Evolutionary conservation across 2,329 filamentous ascomycete genomes (phyloP).

Genomic region (Coniochaeta sp.): DNA sequence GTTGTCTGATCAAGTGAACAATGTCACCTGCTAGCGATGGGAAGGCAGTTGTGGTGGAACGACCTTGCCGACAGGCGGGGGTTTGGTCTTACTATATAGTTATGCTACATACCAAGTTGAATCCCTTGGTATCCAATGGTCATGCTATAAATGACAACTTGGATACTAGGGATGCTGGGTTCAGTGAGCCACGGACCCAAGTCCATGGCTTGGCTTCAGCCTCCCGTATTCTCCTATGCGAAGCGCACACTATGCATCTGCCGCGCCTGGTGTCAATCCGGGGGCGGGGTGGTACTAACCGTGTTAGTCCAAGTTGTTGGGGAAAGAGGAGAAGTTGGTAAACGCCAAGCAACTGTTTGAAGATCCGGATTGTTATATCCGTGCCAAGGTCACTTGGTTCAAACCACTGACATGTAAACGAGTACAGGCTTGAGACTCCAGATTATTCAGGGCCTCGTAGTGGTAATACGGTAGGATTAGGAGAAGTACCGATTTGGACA

Average conservation of each 20-base stretch:
- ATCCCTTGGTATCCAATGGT: background rate
- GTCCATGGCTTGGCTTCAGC: background rate
- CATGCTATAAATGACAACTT: background rate
- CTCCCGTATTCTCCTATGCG: background rate
- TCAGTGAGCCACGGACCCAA: background rate
- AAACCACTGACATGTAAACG: too few relatives aligned
- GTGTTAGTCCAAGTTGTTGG: background rate
- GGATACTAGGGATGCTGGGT: background rate
- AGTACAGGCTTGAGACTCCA: too few relatives aligned
- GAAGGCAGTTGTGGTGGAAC: background rate
- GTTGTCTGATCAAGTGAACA: background rate
- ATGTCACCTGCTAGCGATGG: background rate
- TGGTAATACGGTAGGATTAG: too few relatives aligned
- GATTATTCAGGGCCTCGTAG: too few relatives aligned
- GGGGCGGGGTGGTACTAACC: constrained; percentile 1
- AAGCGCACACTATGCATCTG: background rate
- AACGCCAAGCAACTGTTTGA: background rate
- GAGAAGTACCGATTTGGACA: too few relatives aligned
- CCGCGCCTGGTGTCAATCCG: background rate
- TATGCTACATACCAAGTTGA: background rate
- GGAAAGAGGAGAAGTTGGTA: background rate
- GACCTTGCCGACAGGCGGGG: background rate
- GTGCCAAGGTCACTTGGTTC: background rate
- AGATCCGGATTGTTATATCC: background rate
- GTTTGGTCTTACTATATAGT: background rate